Evolutionary conservation across 2,329 filamentous ascomycete genomes (phyloP).

Genomic region (Rachicladosporium sp.): DNA sequence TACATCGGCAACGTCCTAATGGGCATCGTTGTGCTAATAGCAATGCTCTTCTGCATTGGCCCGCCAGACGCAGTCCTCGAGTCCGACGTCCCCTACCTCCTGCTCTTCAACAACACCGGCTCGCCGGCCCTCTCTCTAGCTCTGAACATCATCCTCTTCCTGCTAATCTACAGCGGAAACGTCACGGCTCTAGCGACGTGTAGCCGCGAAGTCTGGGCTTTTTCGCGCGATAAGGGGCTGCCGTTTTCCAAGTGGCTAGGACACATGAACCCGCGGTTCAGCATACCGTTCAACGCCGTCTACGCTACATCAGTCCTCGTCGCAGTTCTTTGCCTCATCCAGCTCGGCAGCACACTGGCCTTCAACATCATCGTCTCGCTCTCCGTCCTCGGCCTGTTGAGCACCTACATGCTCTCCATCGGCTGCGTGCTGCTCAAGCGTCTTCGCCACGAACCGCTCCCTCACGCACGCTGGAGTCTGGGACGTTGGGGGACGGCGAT

Average conservation of each 20-base stretch:
- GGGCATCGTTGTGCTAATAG: conserved; percentile 14
- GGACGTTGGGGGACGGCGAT: conserved; percentile 14
- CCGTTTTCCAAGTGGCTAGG: conserved; percentile 21
- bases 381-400: conserved; percentile 21
- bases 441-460: conserved; percentile 12
- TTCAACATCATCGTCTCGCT: conserved; percentile 24
- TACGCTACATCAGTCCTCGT: conserved; percentile 18
- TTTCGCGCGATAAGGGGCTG: conserved; percentile 22
- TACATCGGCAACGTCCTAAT: conserved; percentile 15
- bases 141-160: conserved; percentile 13
- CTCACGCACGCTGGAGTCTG: conserved; percentile 14
- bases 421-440: conserved; percentile 16
- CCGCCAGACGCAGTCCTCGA: conserved; percentile 15
- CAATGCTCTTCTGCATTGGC: conserved; percentile 20
- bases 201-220: conserved; percentile 33
- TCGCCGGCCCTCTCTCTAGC: conserved; percentile 8
- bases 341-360: conserved; percentile 23
- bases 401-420: conserved; percentile 24
- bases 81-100: conserved; percentile 9
- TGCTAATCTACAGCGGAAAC: conserved; percentile 13
- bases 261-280: conserved; percentile 11
- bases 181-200: conserved; percentile 8
- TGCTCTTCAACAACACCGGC: conserved; percentile 16
- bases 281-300: conserved; percentile 24
- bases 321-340: conserved; percentile 23